Evolutionary conservation across 768 basidiomycete genomes (phyloP), one percentile per base, ranked within the genome.

Genomic region (Lactarius tabidus): DNA sequence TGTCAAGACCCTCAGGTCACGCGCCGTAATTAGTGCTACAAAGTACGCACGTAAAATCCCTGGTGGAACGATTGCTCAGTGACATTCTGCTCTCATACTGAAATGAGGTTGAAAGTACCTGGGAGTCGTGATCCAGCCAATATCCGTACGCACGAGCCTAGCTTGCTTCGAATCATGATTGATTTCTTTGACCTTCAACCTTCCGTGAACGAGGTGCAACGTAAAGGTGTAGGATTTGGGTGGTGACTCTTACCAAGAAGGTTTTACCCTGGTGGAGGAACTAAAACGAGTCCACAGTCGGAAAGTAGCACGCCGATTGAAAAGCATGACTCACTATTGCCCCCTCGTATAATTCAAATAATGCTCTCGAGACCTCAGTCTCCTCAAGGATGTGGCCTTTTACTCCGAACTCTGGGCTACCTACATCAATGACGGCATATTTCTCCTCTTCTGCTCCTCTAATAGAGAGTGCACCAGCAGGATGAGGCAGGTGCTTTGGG

Each of bases 271-370:
- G 93, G 71, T 95, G 93, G 75, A 95, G 85, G 75, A 91, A 96
- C 89, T 93, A 58, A 63, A 12, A 41, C 70, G 62, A 51, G 36
- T 26, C 51, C 18, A 51, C 14, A n/a, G 18, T 18, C 36, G 12
- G 38, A n/a, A 61, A 39, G 14, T 15, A 10, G 12, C 7, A 26
- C 14, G 29, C 20, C 35, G 35, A n/a, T 41, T 14, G 26, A 38
- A 57, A 3, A 6, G 9, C 14, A 45, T 15, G 2, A 78, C 80
- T 68, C 74, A 91, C 90, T 67, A 95, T 86, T 5, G 87, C 93
- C 15, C 93, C 94, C 76, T 95, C 93, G 70, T 95, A 96, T 10
- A 91, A 77, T 74, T 95, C 94, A 69, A 95, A 96, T 61, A 93
- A 76, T 0, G 92, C 91, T 35, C 93, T 79, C 26, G 90, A 92